Evolutionary conservation across 2,329 filamentous ascomycete species (phyloP), one percentile per base, ranked within the genome.

Genomic region (Phoma sp.): DNA sequence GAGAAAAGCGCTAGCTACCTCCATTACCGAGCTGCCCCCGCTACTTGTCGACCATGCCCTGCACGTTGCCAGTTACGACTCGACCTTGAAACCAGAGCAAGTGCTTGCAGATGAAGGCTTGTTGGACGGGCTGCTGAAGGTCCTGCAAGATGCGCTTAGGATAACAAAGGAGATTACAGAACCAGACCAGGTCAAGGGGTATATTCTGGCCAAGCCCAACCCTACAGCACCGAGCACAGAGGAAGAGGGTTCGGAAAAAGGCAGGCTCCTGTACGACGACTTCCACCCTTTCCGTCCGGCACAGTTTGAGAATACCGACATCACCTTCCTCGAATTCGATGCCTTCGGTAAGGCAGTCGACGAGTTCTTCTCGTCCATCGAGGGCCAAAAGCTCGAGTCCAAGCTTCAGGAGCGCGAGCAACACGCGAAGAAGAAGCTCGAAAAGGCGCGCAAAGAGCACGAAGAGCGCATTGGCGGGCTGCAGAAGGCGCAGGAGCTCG

Each of bases 341-440:
- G 89, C 88, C 9, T 98, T 96, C 80, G 97, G 97, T 74, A 90
- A 89, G 70, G 95, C 92, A 0, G 92, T 96, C 0, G 95, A 99
- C 71, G 91, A 96, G 64, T 99, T 97, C 78, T 98, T 96, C 74
- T 98, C 95, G 0, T 98, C 94, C 0, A 85, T 98, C 24, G 95
- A 99, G 76, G 92, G 93, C 0, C 94, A 97, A 72, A 96, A 91
- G 72, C 82, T 98, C 1, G 90, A 96, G 73, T 96, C 91, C 1
- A 85, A 87, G 48, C 78, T 98, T 4, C 86, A 86, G 4, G 94
- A 98, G 73, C 86, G 89, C 43, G 92, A 99, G 74, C 86, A 89
- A 19, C 82, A 84, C 4, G 95, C 95, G 3, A 90, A 88, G 76
- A 86, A 86, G 68, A 96, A 96, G 73, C 81, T 99, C 3, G 91